Evolutionary conservation across 2,329 filamentous ascomycete species (phyloP), one percentile per base, ranked within the genome.

Genomic region (Colletotrichum lupini): DNA sequence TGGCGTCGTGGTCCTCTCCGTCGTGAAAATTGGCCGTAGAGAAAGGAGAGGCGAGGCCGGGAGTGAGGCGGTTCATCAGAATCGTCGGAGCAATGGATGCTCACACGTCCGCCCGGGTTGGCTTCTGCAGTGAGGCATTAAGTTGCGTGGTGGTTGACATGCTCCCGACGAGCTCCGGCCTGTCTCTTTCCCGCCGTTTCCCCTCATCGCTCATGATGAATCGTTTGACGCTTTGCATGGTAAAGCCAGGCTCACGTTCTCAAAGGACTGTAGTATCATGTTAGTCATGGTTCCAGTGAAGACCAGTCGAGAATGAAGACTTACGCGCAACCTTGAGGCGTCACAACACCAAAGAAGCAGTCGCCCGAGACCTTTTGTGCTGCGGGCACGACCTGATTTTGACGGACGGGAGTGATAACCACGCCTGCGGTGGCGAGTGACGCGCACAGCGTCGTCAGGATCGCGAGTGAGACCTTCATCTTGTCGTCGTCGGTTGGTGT

Each of bases 271-370:
- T 4, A 8, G 2, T 42, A 8, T 8, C 5, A 14, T 64, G 52
- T 65, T 28, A 65, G 52, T 24, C 9, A 19, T 42, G 37, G 5
- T 7, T 19, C 6, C 14, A 3, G 2, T 57, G 0, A 14, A 5
- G 1, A 14, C 11, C 7, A 35, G 2, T 1, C 24, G 56, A 19
- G 4, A 14, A 7, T 42, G 9, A 22, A 19, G 37, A 83, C 88
- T 76, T 78, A 91, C 89, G 83, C 89, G 86, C 89, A 91, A 42
- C 89, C 89, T 67, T 84, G 81, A 5, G 89, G 88, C 37, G 89
- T 91, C 5, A 85, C 84, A 22, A 88, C 87, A 42, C 89, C 89
- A 76, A 87, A 89, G 76, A 85, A 87, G 78, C 89, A 91, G 78
- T 91, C 89, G 32, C 84, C 86, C 2, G 77, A 46, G 4, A 61